Base-by-base conservation (phyloP, 2,329 filamentous ascomycete species). In the Aspergillus alliaceus region DNA sequence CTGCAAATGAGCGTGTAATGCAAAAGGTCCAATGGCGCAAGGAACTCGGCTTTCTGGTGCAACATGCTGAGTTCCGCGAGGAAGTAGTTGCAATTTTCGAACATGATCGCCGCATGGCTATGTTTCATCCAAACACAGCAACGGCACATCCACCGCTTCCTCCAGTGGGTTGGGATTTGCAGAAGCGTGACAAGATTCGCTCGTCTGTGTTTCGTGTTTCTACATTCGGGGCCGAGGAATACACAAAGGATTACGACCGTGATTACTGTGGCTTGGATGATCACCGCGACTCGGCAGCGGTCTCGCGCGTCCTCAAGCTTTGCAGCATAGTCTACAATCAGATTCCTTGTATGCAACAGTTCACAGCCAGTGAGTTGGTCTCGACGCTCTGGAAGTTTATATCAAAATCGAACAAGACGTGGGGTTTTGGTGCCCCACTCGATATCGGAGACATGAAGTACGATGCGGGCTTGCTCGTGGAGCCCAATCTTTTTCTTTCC, bases 11-110 rank as follows among this genome's bases (percentile, higher is more conserved):
- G 44, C 57, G 63, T 14, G 68, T 72, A 0, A 85, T 85, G 81
- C 80, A 86, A 53, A 71, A 47, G 0, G 72, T 83, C 2, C 1
- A 14, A 0, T 86, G 83, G 83, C 53, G 64, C 0, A 0, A 56
- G 0, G n/a, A 51, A 0, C 63, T 85, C 0, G 71, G 73, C 1
- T 73, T 71, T 5, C 59, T 81, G 1, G 66, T 79, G 0, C 83
- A 86, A 53, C 75, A 84, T 53, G 72, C 73, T 0, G 63, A 65
- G 0, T 82, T 83, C 40, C 69, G 69, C 35, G 59, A 63, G 2
- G 49, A 61, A 6, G 79, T 80, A 0, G 37, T 62, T 5, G 60
- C 54, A 0, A 73, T 83, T 15, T 66, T 80, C 5, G 27, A 66
- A 2, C 69, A 79, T 54, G 69, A 72, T 1, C 55, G 53, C 24